Percentiles rank a stretch among this genome's conserved stretches.
These are phyloP conservation scores for Chalciporus sphaerocephalus DNA, from an alignment of 768 basidiomycete genomes.

Conservation along the genomic window DNA sequence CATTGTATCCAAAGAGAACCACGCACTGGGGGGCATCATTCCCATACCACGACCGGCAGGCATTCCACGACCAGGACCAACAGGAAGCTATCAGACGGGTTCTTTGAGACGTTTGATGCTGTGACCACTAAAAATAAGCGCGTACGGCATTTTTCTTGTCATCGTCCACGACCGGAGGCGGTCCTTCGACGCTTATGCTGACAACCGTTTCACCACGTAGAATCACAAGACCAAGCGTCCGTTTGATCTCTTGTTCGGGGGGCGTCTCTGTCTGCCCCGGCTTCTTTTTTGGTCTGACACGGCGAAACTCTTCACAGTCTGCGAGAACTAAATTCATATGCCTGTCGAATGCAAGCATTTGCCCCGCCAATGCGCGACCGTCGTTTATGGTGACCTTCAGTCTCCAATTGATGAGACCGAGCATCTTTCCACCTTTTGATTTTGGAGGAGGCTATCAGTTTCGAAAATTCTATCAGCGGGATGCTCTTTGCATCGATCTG, in stretches of 20 bases:
- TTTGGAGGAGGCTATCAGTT: constrained; percentile 81
- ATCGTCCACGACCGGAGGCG: constrained; percentile 86
- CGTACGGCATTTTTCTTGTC: constrained; percentile 80
- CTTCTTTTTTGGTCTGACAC: constrained; percentile 90
- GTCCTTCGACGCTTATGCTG: constrained; percentile 91
- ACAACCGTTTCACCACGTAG: constrained; percentile 95
- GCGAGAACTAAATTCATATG: constrained; percentile 99
- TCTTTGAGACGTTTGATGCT: constrained; percentile 16
- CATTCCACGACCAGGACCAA: constrained; percentile 91
- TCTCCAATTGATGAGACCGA: constrained; percentile 95
- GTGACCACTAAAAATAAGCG: constrained; percentile 11
- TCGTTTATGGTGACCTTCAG: constrained; percentile 97
- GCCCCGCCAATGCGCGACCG: constrained; percentile 90
- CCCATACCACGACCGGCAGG: constrained; percentile 97
- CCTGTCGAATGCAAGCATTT: constrained; percentile 99
- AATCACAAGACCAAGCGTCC: constrained; percentile 94
- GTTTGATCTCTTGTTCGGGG: constrained; percentile 90
- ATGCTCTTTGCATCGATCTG: constrained; percentile 5
- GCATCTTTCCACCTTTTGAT: constrained; percentile 98
- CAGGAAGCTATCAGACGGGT: constrained; percentile 54
- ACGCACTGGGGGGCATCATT: constrained; percentile 83
- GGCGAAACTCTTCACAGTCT: constrained; percentile 96
- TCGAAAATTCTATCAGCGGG: constrained; percentile 9
- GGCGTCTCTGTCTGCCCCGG: constrained; percentile 66
- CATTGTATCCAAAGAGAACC: constrained; percentile 11